phyloP scores from a whole-genome alignment of 768 basidiomycete species.

The Collybiopsis confluens region DNA sequence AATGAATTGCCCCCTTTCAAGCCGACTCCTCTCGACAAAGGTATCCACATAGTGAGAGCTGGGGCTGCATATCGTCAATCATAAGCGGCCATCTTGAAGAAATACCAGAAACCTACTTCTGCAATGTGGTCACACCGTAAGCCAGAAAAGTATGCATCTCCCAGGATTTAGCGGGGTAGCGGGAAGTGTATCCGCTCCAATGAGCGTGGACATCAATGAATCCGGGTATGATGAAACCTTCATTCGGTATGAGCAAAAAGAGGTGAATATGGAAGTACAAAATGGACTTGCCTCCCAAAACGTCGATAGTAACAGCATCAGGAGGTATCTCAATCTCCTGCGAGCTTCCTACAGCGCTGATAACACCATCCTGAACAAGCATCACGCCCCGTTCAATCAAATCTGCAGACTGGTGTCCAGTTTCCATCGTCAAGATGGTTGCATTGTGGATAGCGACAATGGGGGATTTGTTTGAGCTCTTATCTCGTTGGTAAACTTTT shows the following conservation, averaged over 20 bases:
- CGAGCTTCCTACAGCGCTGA: slow-evolving; percentile 41
- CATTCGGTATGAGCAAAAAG: background rate
- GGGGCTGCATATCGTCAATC: slow-evolving; percentile 37
- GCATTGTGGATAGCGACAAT: slow-evolving; percentile 62
- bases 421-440: slow-evolving; percentile 66
- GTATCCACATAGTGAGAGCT: slow-evolving; percentile 58
- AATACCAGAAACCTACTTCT: slow-evolving; percentile 51
- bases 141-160: slow-evolving; percentile 73
- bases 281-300: slow-evolving; percentile 50
- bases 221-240: slow-evolving; percentile 69
- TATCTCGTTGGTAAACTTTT: slow-evolving; percentile 12
- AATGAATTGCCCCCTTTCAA: slow-evolving; percentile 64
- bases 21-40: slow-evolving; percentile 60
- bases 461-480: slow-evolving; percentile 27
- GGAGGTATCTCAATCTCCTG: slow-evolving; percentile 28
- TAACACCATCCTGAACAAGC: slow-evolving; percentile 52
- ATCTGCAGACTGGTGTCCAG: slow-evolving; percentile 43
- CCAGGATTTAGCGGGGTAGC: slow-evolving; percentile 65
- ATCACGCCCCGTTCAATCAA: slow-evolving; percentile 50
- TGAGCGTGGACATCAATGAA: slow-evolving; percentile 78
- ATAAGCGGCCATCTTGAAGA: too few species aligned
- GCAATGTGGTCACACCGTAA: slow-evolving; percentile 71
- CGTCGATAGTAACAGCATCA: slow-evolving; percentile 48
- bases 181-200: slow-evolving; percentile 51
- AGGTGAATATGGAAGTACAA: background rate